These are phyloP conservation scores for Rhodotorula paludigena DNA, from an alignment of 768 basidiomycete genomes.

Conservation along the genomic window DNA sequence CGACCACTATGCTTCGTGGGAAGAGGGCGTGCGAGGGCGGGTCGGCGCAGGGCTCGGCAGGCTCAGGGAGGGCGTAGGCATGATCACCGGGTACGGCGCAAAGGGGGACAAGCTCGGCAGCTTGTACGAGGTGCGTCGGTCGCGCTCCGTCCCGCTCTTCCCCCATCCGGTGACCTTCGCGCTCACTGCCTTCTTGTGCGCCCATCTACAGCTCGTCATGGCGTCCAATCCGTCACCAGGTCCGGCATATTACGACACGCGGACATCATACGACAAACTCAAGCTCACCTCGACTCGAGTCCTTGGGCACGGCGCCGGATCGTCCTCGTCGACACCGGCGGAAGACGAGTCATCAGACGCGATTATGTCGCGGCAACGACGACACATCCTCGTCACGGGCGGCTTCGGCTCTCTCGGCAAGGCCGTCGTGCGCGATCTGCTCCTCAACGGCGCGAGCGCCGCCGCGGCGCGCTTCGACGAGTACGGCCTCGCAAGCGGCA, in stretches of 20 bases:
- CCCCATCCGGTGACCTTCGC: no score
- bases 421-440: conserved; percentile 40
- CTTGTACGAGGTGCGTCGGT: conserved; percentile 30
- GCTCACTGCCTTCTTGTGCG: background rate
- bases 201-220: conserved; percentile 29
- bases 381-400: conserved; percentile 42
- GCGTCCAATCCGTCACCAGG: conserved; percentile 33
- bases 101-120: conserved; percentile 23
- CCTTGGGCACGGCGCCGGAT: conserved; percentile 27
- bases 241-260: conserved; percentile 36
- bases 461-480: conserved; percentile 6
- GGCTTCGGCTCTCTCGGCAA: conserved; percentile 41
- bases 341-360: conserved; percentile 9
- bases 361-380: background rate
- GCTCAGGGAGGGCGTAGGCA: conserved; percentile 23
- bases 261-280: conserved; percentile 38
- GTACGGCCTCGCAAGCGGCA: no score
- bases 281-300: conserved; percentile 39
- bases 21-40: conserved; percentile 24
- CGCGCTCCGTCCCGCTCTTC: background rate
- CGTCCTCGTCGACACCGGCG: conserved; percentile 3
- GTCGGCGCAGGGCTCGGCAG: conserved; percentile 18
- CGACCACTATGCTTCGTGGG: conserved; percentile 37
- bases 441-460: conserved; percentile 18
- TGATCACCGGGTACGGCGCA: conserved; percentile 18